Evolutionary conservation across 2,329 filamentous ascomycete genomes (phyloP), one percentile per base, ranked within the genome.

Genomic region (Aurifilum marmelostoma): DNA sequence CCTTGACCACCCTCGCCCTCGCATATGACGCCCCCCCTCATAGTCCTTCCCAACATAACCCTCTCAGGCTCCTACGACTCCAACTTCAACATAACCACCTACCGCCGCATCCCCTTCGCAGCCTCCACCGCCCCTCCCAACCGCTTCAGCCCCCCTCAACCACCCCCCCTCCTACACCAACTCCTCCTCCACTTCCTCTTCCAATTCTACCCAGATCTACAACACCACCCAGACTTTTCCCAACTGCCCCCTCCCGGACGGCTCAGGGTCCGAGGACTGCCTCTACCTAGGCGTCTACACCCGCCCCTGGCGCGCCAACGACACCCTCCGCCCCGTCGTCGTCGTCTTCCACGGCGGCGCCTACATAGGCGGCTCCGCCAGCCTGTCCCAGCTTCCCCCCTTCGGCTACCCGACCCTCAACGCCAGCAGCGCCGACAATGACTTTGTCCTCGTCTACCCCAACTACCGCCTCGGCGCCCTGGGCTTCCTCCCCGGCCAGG

Each of bases 401-500:
- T 78, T 83, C 3, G 79, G 80, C 32, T 75, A 79, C 59, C 84
- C 84, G 9, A 79, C 91, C 63, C 80, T 91, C 56, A 86, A 81
- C 47, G 83, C 90, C 63, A 85, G 82, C 75, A 4, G 14, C 43
- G 85, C 89, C 74, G 12, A 21, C 34, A 60, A 60, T 37, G 54
- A 66, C 39, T 50, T 60, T 14, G 56, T 66, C 8, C 54, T 66
- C 12, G 65, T 66, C 14, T 66, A 52, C 39, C 65, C 56, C 4
- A 87, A 86, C 76, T 88, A 92, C 76, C 84, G 90, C 11, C 83
- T 92, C 62, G 88, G 88, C 2, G 85, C 87, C 4, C 82, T 93
- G 74, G 92, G 92, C 0, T 93, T 95, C 77, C 77, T 92, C 34
- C 84, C 87, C 1, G 64, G 64, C 16, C 56, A 61, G 9, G 88